A percentile compares a stretch with the other conserved stretches of the same genome.
Conservation (phyloP, 2,329 filamentous ascomycete genomes). For the Aspergillus sclerotialis region DNA sequence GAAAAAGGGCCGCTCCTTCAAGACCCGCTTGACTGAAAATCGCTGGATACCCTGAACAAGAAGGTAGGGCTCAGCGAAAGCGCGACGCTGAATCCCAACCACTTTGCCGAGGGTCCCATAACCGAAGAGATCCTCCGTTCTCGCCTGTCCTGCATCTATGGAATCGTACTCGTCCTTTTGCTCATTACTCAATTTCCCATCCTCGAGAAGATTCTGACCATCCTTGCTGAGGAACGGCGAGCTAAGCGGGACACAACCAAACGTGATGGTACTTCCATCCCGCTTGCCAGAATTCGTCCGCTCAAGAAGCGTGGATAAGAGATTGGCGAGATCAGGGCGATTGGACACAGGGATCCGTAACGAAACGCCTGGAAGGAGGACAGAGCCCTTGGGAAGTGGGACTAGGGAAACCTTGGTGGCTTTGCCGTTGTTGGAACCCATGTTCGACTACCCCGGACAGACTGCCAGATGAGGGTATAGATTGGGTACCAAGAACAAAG, state of each 20-base stretch:
- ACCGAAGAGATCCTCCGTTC: constrained; percentile 68
- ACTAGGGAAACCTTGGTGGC: constrained; percentile 62
- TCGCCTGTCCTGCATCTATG: constrained; percentile 53
- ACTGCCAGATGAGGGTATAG: constrained; percentile 5
- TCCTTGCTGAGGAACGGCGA: constrained; percentile 67
- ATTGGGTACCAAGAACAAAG: background rate
- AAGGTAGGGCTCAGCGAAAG: constrained; percentile 69
- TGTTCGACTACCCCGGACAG: constrained; percentile 14
- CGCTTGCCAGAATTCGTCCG: constrained; percentile 59
- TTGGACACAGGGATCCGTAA: constrained; percentile 76
- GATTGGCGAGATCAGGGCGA: constrained; percentile 79
- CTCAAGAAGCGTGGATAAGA: constrained; percentile 79
- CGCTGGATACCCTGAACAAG: constrained; percentile 79
- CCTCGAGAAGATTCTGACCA: constrained; percentile 68
- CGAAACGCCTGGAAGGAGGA: constrained; percentile 79
- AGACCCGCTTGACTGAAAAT: constrained; percentile 66
- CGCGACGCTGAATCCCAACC: constrained; percentile 67
- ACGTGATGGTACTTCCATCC: constrained; percentile 61
- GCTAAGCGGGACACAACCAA: constrained; percentile 80
- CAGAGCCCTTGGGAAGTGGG: constrained; percentile 69
- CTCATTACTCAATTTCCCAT: constrained; percentile 47
- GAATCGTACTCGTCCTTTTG: constrained; percentile 41
- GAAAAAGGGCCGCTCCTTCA: constrained; percentile 75
- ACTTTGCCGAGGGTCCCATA: constrained; percentile 79
- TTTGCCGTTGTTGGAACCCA: constrained; percentile 32